Evolutionary conservation across 23 red algal species (phyloP), one percentile per base, ranked within the genome.

Genomic region (Agarophyton chilense): DNA sequence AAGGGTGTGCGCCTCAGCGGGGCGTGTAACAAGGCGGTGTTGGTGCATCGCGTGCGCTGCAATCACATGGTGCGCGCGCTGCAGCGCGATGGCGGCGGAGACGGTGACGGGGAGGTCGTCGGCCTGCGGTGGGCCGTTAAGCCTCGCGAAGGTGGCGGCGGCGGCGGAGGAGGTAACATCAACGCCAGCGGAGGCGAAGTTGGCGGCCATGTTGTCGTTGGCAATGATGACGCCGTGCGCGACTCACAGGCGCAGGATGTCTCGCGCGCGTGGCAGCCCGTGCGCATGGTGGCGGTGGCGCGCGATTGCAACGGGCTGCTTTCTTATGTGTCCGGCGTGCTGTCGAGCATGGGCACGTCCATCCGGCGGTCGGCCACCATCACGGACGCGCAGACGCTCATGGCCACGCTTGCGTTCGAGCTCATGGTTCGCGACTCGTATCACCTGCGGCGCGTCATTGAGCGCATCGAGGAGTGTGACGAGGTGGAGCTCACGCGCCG

Each of bases 341-440:
- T 97, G 39, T 78, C 90, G 24, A 80, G 86, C 45, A 81, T 89
- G 61, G 95, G 95, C 14, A 93, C 84, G 53, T 90, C 88, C 16
- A 97, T 97, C 32, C 71, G 75, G 9, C 83, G 91, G 21, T 83
- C 90, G 1, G 50, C 78, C 19, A 93, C 84, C 21, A 29, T 72
- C 13, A 93, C 81, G 35, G 75, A 97, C 63, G 42, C 70, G 21
- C 52, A 87, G 34, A 76, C 62, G 2, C 60, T 85, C 16, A 60
- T 84, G 21, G 95, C 95, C 12, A 93, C 83, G 16, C 75, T 97
- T 2, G 83, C 89, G 40, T 97, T 93, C 72, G 95, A 97, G 79
- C 51, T 97, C 14, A 79, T 97, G 10, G 87, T 97, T 12, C 52
- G 82, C 18, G 84, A 97, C 42, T 66, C 71, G 35, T 86, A 82